phyloP scores from a whole-genome alignment of 2,329 filamentous ascomycete species.

The Orbilia javanica region DNA sequence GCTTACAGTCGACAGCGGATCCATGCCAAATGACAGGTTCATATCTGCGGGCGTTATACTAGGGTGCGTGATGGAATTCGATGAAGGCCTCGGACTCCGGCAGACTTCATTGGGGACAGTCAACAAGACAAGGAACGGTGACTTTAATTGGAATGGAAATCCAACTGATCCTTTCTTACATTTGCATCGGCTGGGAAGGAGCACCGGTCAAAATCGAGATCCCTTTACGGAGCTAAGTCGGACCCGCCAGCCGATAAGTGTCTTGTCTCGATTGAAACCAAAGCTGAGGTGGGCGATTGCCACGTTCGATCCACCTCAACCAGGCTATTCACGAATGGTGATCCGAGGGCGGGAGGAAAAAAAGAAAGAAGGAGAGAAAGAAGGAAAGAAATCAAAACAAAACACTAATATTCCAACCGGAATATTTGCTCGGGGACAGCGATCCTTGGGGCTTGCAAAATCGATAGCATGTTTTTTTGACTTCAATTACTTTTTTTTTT shows the following conservation, averaged over 20 bases:
- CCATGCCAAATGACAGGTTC: slow-evolving; percentile 19
- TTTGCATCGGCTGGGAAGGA: background rate
- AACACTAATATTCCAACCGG: background rate
- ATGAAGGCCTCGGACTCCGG: background rate
- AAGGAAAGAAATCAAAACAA: no score
- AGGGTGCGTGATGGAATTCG: background rate
- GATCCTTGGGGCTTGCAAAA: background rate
- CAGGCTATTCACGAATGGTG: background rate
- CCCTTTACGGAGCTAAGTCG: slow-evolving; percentile 2
- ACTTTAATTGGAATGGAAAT: background rate
- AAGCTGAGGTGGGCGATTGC: slow-evolving; percentile 3
- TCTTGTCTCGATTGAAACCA: slow-evolving; percentile 20
- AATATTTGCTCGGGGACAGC: background rate
- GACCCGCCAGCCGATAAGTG: slow-evolving; percentile 17
- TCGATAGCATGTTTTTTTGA: background rate
- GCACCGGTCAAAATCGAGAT: background rate
- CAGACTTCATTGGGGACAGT: slow-evolving; percentile 4
- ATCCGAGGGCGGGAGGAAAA: no score
- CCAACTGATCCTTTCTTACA: background rate
- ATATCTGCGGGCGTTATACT: background rate
- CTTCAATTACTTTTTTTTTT: background rate
- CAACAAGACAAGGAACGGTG: background rate
- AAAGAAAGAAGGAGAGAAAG: no score
- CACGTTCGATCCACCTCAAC: slow-evolving; percentile 34
- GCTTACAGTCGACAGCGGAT: slow-evolving; percentile 19